phyloP scores from a whole-genome alignment of 129 eudicot genomes.

The Mikania micrantha region DNA sequence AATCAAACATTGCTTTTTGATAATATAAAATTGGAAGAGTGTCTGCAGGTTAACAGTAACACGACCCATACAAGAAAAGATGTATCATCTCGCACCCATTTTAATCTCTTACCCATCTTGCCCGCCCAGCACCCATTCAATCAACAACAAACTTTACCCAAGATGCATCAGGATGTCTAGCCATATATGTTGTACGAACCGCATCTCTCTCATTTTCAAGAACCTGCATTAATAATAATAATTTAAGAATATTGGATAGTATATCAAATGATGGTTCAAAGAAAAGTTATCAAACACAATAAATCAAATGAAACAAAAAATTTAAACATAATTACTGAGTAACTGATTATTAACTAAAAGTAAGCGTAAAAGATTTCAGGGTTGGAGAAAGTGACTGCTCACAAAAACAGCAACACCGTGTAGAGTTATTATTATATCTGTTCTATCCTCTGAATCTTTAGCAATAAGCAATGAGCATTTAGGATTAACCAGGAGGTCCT shows the following conservation, averaged over 20 bases:
- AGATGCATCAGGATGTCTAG: constrained; percentile 78
- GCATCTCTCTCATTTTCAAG: constrained; percentile 50
- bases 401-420: constrained; percentile 85
- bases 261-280: background rate
- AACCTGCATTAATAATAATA: constrained; percentile 36
- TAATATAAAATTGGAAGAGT: background rate
- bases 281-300: constrained; percentile 1
- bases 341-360: background rate
- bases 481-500: constrained; percentile 79
- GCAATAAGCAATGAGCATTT: constrained; percentile 84
- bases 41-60: background rate
- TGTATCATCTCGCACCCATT: background rate
- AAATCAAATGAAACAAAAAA: background rate
- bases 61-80: background rate
- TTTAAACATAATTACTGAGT: background rate
- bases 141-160: constrained; percentile 50
- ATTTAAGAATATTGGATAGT: no score
- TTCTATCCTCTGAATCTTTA: constrained; percentile 91
- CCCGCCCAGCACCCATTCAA: background rate
- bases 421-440: constrained; percentile 71
- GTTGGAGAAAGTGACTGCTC: constrained; percentile 22
- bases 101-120: background rate
- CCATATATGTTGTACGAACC: constrained; percentile 66
- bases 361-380: background rate
- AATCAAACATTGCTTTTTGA: background rate